Evolutionary conservation across 352 stramenopile species (phyloP).

Genomic region (Aphanomyces stellatus): DNA sequence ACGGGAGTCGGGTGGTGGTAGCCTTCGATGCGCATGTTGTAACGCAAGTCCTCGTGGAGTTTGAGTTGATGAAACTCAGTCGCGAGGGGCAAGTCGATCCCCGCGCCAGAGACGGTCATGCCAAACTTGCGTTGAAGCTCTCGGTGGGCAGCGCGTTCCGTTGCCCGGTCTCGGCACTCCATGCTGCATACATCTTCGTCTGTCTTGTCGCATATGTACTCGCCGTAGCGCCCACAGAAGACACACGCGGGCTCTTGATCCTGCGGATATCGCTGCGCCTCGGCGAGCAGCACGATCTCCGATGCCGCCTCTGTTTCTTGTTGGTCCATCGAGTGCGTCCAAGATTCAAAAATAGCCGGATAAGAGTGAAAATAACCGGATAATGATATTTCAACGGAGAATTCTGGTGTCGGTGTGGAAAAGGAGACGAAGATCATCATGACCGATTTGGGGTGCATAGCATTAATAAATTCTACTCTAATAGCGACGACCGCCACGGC

Average conservation of each 20-base stretch:
- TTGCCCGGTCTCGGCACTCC: slow-evolving; percentile 51
- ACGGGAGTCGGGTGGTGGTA: slow-evolving; percentile 48
- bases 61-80: slow-evolving; percentile 18
- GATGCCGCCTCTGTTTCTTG: too few species aligned
- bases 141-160: slow-evolving; percentile 9
- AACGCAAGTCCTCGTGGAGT: slow-evolving; percentile 26
- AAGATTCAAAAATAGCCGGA: too few species aligned
- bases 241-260: slow-evolving; percentile 36
- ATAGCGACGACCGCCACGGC: slow-evolving; percentile 14
- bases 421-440: too few species aligned
- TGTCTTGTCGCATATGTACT: slow-evolving; percentile 72
- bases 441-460: too few species aligned
- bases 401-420: too few species aligned
- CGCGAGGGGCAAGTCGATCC: not conserved
- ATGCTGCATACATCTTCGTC: slow-evolving; percentile 80
- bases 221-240: slow-evolving; percentile 62
- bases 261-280: slow-evolving; percentile 29
- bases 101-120: not conserved
- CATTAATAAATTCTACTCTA: slow-evolving; percentile 13
- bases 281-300: slow-evolving; percentile 24
- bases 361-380: too few species aligned
- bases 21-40: slow-evolving; percentile 31
- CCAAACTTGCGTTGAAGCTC: not conserved
- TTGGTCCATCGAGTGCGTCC: too few species aligned
- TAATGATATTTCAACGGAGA: too few species aligned